Evolutionary conservation across 2,329 filamentous ascomycete genomes (phyloP), one percentile per base, ranked within the genome.

Genomic region (Leptographium radiaticola): DNA sequence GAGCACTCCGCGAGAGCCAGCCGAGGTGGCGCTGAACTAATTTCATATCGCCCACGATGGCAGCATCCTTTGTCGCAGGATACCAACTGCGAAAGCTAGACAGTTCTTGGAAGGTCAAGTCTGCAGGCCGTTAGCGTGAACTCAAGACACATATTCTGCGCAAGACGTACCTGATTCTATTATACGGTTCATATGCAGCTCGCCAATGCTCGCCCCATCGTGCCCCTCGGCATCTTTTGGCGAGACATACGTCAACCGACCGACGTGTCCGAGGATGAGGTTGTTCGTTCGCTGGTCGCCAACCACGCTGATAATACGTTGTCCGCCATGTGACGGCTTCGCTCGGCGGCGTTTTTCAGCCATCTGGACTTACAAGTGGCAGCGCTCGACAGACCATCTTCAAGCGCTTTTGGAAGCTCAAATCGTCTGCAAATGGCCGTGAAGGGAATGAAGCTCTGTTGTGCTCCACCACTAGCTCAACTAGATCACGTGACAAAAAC

Each of bases 261-360:
- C 78, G 55, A 75, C 69, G 61, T 79, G 74, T 64, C 78, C 78
- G 60, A 73, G 74, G 53, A 72, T 68, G 51, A 79, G 69, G 67
- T 75, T 70, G 60, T 67, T 69, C 40, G 68, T 63, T 43, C 68
- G 65, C 53, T 66, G 67, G 54, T 77, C 56, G 6, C 50, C 52
- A 13, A 59, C 56, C 18, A 59, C 45, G 16, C 54, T 53, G 38
- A 53, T 43, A 2, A 54, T 39, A 2, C 36, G 55, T 5, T 42
- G 38, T 15, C 9, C 42, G 25, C 31, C 31, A 25, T 30, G 7
- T n/a, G 43, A 12, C 13, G 34, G 44, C 40, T 15, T 49, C 18
- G 18, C 36, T 0, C 36, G 46, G 4, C 36, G 55, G 8, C 49
- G 55, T n/a, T 36, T 49, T 45, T 64, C 62, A 64, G 57, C 59